Percentiles rank a stretch among this genome's conserved stretches.
phyloP scores from a whole-genome alignment of 2,329 filamentous ascomycete species.

The Alternaria sp. region DNA sequence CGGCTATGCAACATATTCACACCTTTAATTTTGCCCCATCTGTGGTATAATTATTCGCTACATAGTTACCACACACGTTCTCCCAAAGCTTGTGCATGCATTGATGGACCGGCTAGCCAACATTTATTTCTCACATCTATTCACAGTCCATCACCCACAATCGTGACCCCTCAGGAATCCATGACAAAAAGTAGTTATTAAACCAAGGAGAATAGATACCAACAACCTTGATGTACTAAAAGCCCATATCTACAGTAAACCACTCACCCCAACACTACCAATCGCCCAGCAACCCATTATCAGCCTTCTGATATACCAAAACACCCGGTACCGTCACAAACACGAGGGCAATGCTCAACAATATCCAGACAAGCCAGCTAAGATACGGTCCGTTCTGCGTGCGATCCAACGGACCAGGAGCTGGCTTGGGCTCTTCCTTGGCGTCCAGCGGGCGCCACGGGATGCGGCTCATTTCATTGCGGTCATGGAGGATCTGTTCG shows the following conservation, averaged over 20 bases:
- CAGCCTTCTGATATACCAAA: neutral
- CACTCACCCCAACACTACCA: neutral
- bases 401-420: slow-evolving; percentile 22
- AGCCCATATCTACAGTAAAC: neutral
- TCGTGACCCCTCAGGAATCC: neutral
- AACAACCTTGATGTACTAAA: neutral
- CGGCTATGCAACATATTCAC: too few relatives aligned
- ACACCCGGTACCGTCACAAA: neutral
- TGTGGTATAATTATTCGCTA: too few relatives aligned
- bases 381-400: slow-evolving; percentile 17
- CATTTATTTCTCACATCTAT: too few relatives aligned
- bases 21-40: too few relatives aligned
- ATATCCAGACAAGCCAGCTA: slow-evolving; percentile 25
- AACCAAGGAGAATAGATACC: neutral
- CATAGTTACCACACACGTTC: too few relatives aligned
- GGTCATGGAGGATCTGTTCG: slow-evolving; percentile 58
- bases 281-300: neutral
- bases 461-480: slow-evolving; percentile 27
- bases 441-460: slow-evolving; percentile 46
- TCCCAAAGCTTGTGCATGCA: neutral
- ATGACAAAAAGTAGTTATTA: neutral
- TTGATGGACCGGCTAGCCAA: neutral
- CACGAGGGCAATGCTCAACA: slow-evolving; percentile 14
- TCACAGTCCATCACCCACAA: neutral
- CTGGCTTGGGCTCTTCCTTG: neutral